Evolutionary conservation across 805 yeast genomes (phyloP).

Genomic region (Ogataea zsoltii): DNA sequence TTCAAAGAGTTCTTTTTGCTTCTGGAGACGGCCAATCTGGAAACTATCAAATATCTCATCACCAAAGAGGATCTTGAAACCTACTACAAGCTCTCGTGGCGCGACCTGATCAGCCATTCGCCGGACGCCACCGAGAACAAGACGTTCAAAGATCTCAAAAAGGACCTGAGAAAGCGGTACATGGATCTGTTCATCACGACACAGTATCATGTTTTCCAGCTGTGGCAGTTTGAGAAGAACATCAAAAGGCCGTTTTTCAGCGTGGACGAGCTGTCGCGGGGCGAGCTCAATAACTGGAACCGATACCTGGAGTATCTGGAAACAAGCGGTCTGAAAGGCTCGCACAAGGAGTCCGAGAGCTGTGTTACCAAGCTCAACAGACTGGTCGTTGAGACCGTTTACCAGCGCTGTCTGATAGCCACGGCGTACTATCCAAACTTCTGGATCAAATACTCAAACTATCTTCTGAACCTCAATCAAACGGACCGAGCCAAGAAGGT

Average conservation of each 20-base stretch:
- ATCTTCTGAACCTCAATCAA: constrained; percentile 33
- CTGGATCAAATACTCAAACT: constrained; percentile 54
- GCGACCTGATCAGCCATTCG: constrained; percentile 25
- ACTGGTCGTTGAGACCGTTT: constrained; percentile 35
- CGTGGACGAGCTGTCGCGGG: constrained; percentile 36
- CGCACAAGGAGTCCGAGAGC: constrained; percentile 23
- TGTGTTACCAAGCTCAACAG: constrained; percentile 22
- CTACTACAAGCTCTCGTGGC: constrained; percentile 21
- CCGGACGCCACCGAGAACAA: constrained; percentile 11
- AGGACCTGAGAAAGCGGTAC: constrained; percentile 46
- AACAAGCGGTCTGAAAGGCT: constrained; percentile 24
- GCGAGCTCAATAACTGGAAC: constrained; percentile 60
- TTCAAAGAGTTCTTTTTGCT: constrained; percentile 40
- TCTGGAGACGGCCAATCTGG: constrained; percentile 35
- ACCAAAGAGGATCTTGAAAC: constrained; percentile 24
- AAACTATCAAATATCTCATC: constrained; percentile 28
- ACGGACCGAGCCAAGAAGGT: constrained; percentile 40
- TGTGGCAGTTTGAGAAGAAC: constrained; percentile 50
- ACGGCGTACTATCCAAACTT: constrained; percentile 46
- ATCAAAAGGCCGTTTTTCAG: constrained; percentile 40
- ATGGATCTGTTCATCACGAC: constrained; percentile 56
- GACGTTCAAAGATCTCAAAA: constrained; percentile 31
- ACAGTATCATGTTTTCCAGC: constrained; percentile 51
- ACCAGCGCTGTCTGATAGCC: constrained; percentile 49
- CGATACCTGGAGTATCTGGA: constrained; percentile 59